A percentile compares a stretch with the other conserved stretches of the same genome.
These are phyloP conservation scores for Bifiguratus adelaidae DNA, from an alignment of 192 early-diverging fungal species.

Conservation along the genomic window DNA sequence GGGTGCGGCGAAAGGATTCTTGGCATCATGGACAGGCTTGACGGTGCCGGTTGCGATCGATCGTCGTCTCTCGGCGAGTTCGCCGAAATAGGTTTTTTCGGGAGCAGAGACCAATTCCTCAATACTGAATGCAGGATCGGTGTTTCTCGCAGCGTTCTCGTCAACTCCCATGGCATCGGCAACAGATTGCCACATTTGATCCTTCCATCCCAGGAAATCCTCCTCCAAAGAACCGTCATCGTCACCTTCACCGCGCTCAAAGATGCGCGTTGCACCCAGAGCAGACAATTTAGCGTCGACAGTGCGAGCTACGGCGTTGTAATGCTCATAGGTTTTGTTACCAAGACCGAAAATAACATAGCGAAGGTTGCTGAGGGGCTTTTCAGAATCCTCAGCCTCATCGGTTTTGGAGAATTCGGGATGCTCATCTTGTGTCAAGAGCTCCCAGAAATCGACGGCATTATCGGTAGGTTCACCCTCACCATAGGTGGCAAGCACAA, in stretches of 20 bases:
- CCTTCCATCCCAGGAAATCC: slow-evolving; percentile 95
- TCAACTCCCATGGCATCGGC: slow-evolving; percentile 64
- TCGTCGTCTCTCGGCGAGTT: slow-evolving; percentile 28
- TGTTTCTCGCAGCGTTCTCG: slow-evolving; percentile 15
- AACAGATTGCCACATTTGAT: slow-evolving; percentile 67
- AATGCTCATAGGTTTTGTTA: slow-evolving; percentile 86
- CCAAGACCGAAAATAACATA: slow-evolving; percentile 81
- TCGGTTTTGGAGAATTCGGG: slow-evolving; percentile 52
- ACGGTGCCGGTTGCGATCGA: slow-evolving; percentile 9
- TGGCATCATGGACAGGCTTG: slow-evolving; percentile 48
- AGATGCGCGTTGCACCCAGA: slow-evolving; percentile 68
- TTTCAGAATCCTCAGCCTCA: slow-evolving; percentile 48
- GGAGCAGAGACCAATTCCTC: slow-evolving; percentile 19
- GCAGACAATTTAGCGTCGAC: slow-evolving; percentile 55
- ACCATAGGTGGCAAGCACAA: slow-evolving; percentile 95
- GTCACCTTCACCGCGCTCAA: slow-evolving; percentile 87
- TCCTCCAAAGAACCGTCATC: slow-evolving; percentile 95
- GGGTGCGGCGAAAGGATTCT: slow-evolving; percentile 73
- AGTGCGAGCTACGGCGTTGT: slow-evolving; percentile 71
- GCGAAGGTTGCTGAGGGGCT: slow-evolving; percentile 34
- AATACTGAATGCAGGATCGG: slow-evolving; percentile 39
- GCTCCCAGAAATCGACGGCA: slow-evolving; percentile 86
- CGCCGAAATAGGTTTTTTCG: slow-evolving; percentile 35
- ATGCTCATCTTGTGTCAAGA: slow-evolving; percentile 63
- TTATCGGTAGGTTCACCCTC: slow-evolving; percentile 99